Base-by-base conservation (phyloP, 2,329 filamentous ascomycete genomes). In the Conoideocrella luteorostrata region DNA sequence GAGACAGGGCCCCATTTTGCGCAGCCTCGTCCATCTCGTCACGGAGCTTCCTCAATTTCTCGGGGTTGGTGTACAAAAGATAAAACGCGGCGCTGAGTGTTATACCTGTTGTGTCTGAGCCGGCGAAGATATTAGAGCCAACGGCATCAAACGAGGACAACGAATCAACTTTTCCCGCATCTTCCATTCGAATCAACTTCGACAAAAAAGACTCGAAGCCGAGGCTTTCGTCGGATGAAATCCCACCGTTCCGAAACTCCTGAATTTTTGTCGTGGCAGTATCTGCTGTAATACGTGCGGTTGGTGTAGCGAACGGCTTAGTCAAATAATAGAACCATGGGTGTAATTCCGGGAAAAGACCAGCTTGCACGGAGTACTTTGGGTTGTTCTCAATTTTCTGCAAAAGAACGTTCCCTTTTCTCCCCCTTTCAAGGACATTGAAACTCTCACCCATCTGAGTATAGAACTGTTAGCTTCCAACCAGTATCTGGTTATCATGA, bases 11-110 rank as follows among this genome's bases (percentile, higher is more conserved):
- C 13, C 50, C 53, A 49, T 44, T 34, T 49, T 30, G 23, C n/a
- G 48, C 47, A 12, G 50, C 53, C 7, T 49, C 39, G 38, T 72
- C 65, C 24, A 77, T 66, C 50, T 80, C 76, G 1, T 53, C 50
- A 23, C 69, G 66, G 0, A 80, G 58, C 10, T 64, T 66, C 4
- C 49, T 44, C 46, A 72, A 69, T 0, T 70, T 62, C 0, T 59
- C 56, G 0, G 74, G 74, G 35, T 66, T 68, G 10, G 65, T 73
- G 22, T 70, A 64, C 41, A 79, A 59, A 12, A 20, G 15, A 29
- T 40, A 37, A n/a, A 43, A 28, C 22, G 32, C 33, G 21, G 30
- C 30, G 33, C 41, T 43, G 32, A 43, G 32, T 2, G 32, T 37
- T 13, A 43, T 15, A n/a, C 22, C 41, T n/a, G 41, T 43, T 13